A percentile compares a stretch with the other conserved stretches of the same genome.
These are phyloP conservation scores for Colletotrichum sp. DNA, from an alignment of 2,329 filamentous ascomycete species.

Conservation along the genomic window DNA sequence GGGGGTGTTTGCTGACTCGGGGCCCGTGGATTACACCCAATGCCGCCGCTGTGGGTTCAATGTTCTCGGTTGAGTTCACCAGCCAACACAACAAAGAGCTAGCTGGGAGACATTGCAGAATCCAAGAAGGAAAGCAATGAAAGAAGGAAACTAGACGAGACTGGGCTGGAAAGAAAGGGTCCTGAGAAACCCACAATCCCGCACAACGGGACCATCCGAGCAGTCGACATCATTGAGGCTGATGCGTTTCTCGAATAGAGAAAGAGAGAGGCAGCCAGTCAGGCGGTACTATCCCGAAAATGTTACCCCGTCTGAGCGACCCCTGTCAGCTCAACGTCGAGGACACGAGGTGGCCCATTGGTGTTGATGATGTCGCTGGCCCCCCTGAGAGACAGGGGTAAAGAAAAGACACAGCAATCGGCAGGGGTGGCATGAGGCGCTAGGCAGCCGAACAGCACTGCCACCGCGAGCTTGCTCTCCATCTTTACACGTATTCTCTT, in stretches of 20 bases:
- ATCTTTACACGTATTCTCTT: background rate
- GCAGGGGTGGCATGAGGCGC: background rate
- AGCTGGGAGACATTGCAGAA: background rate
- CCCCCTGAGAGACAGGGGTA: background rate
- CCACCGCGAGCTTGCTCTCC: background rate
- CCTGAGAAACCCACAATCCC: background rate
- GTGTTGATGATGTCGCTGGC: background rate
- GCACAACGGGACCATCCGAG: background rate
- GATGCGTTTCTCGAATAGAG: background rate
- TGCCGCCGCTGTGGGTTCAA: background rate
- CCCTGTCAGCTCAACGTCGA: background rate
- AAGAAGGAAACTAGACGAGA: background rate
- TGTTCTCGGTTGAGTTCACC: background rate
- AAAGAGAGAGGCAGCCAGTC: conserved; percentile 16
- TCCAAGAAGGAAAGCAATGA: background rate
- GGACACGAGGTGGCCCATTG: background rate
- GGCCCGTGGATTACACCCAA: background rate
- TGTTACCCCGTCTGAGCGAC: background rate
- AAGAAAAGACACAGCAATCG: background rate
- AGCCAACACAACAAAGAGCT: background rate
- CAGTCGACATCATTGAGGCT: conserved; percentile 4
- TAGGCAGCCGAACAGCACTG: conserved; percentile 11
- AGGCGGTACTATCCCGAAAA: background rate
- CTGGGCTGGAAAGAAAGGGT: background rate
- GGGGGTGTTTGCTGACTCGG: background rate